Evolutionary conservation across 495 filamentous ascomycete species (phyloP), one percentile per base, ranked within the genome.

Genomic region (Darksidea phi): DNA sequence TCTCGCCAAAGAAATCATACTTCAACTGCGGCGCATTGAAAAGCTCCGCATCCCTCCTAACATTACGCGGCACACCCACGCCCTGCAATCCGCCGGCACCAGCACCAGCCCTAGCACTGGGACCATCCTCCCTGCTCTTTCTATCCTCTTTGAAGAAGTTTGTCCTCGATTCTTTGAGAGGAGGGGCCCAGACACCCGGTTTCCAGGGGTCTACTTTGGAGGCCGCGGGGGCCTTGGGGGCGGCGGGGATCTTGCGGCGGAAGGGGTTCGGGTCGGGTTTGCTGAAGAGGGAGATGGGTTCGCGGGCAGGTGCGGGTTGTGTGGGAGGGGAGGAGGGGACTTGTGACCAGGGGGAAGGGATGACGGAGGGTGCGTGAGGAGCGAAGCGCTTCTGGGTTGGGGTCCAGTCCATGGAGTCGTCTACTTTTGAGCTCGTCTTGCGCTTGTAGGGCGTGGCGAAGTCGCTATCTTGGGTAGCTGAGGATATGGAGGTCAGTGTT

Each of bases 351-450:
- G 36, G 20, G 28, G 17, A 23, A 12, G 51, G 56, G 11, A 51
- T 23, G 49, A 34, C 34, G 17, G 34, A 24, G 2, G 37, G 57
- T 11, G 37, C 11, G 23, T 42, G 10, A 24, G 7, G 47, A 18
- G 21, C 42, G 43, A 54, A 63, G 21, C 21, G 46, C 18, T 23
- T 23, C 11, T 74, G 70, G 11, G 85, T 84, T 1, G 90, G 90
- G 20, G 86, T 83, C 90, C 90, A 95, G 60, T 95, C 90, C 90
- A 95, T 95, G 50, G 77, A 74, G 41, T 85, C 54, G 23, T 53
- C 47, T n/a, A 48, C 15, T 4, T 18, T 15, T 76, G 10, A 70
- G 72, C 25, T 42, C 51, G 26, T 59, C 23, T 53, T 48, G 46
- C 24, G 43, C 10, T 20, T 8, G 21, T 38, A 32, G 1, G 57